Evolutionary conservation across 306 rosid species (phyloP), one percentile per base, ranked within the genome.

Genomic region (Clitoria ternatea): DNA sequence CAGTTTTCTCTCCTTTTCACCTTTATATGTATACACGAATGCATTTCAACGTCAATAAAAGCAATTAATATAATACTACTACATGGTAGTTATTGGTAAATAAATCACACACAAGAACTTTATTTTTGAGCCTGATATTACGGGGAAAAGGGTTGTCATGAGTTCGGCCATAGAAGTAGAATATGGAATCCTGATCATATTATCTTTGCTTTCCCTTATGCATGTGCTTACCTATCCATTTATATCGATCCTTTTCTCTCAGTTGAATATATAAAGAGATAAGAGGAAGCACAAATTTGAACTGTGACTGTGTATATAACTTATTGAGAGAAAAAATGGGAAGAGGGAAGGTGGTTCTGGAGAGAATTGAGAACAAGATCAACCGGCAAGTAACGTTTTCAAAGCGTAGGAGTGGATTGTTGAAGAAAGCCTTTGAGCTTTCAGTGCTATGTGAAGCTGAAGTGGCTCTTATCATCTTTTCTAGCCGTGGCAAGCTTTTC

Each of bases 331-430:
- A 6, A 35, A 30, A 44, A 52, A 78, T 89, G 94, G 97, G 94
- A 68, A 92, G 98, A 66, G 92, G 96, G 36, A 87, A 77, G 47
- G 96, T 89, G 26, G 90, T 86, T n/a, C 19, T 92, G 56, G 96
- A 87, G 83, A 92, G 92, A 73, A 92, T 92, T 77, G 90, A 92
- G 82, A 92, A 89, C 87, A 92, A 86, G 79, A 88, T 84, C 44
- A 92, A 89, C 60, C 71, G 96, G 8, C 96, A 89, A 79, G 98
- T 92, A 10, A 87, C 92, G 2, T 92, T 92, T 74, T 81, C 98
- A 57, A 89, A 92, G 83, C 50, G 98, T 0, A 83, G 95, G 37
- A 83, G 81, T 50, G 95, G 98, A 14, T 79, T 92, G 77, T 69
- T 87, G 44, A 92, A 92, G 96, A 92, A 92, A 75, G 95, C 96